Evolutionary conservation across 140 eudicot species (phyloP), one percentile per base, ranked within the genome.

Genomic region (Stevia rebaudiana): DNA sequence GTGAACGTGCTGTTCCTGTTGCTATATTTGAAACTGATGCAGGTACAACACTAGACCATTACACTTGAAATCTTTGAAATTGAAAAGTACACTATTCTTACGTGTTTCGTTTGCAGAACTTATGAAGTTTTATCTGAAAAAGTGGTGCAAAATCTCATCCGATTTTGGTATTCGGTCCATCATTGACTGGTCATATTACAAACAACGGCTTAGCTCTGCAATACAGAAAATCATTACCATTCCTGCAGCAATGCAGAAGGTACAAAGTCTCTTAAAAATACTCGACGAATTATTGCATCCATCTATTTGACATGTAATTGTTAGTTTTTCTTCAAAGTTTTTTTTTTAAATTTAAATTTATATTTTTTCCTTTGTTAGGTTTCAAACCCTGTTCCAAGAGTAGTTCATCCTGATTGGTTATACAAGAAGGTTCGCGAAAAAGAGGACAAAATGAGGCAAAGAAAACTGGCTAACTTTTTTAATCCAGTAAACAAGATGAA

Each of bases 201-300:
- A 89, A 80, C 97, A 88, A 71, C 86, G 99, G 42, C 95, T 94
- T 43, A 76, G 95, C 68, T 94, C 99, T 58, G 88, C 99, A 19
- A 94, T 94, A 67, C 99, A 94, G 62, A 94, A 94, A 65, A 89
- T 82, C 41, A 82, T 94, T 57, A 94, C 99, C 17, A 94, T 94
- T 72, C 99, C 99, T 63, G 99, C 99, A 57, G 99, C 99, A 41
- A 88, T 86, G 94, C 99, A 94, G 79, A 94, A 88, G 97, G 99
- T 94, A 31, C 59, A 18, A 10, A 56, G 47, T 61, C 53, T 57
- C 21, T 56, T 54, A n/a, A 57, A 31, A 33, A 28, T 17, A 6
- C 56, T 57, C 13, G 22, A 4, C 59, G 17, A 65, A 61, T 35
- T 54, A 61, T 13, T 6, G 63, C 28, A 30, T 56, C 22, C 31